These are phyloP conservation scores for Sporothrix humicola DNA, from an alignment of 2,329 filamentous ascomycete species.

Conservation along the genomic window DNA sequence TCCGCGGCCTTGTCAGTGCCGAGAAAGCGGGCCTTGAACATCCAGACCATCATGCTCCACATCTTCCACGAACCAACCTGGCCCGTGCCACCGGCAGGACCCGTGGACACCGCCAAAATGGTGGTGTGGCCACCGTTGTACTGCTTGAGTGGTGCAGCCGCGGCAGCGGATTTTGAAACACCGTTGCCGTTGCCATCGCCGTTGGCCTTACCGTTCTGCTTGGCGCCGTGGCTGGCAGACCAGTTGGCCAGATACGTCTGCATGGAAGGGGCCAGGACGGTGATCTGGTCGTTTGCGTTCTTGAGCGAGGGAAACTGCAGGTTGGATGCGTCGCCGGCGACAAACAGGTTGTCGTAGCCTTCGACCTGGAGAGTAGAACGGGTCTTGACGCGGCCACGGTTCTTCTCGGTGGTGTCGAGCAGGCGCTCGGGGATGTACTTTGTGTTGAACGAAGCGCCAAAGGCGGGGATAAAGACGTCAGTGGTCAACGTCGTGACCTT, in stretches of 20 bases:
- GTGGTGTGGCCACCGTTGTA: slow-evolving; percentile 30
- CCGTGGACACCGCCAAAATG: slow-evolving; percentile 39
- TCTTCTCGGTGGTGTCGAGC: slow-evolving; percentile 39
- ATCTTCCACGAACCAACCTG: slow-evolving; percentile 41
- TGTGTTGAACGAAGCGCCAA: slow-evolving; percentile 53
- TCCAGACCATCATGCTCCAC: slow-evolving; percentile 39
- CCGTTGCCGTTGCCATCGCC: slow-evolving; percentile 29
- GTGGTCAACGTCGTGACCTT: slow-evolving; percentile 25
- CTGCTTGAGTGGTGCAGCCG: background rate
- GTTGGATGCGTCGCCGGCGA: slow-evolving; percentile 43
- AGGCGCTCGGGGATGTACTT: slow-evolving; percentile 40
- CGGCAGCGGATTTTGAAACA: background rate
- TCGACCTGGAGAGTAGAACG: slow-evolving; percentile 40
- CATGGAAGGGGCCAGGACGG: slow-evolving; percentile 39
- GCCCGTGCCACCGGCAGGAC: slow-evolving; percentile 41
- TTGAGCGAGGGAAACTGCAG: slow-evolving; percentile 39
- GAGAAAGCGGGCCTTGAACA: slow-evolving; percentile 40
- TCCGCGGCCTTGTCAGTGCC: slow-evolving; percentile 38
- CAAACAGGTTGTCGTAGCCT: slow-evolving; percentile 43
- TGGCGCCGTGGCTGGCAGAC: slow-evolving; percentile 18
- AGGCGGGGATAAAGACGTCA: slow-evolving; percentile 54
- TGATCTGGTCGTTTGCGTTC: slow-evolving; percentile 40
- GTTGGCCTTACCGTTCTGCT: slow-evolving; percentile 37
- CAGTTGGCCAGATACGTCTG: slow-evolving; percentile 37
- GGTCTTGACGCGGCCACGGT: slow-evolving; percentile 39